These are phyloP conservation scores for Musa balbisiana DNA, from an alignment of 202 grass and related monocot species.

Conservation along the genomic window DNA sequence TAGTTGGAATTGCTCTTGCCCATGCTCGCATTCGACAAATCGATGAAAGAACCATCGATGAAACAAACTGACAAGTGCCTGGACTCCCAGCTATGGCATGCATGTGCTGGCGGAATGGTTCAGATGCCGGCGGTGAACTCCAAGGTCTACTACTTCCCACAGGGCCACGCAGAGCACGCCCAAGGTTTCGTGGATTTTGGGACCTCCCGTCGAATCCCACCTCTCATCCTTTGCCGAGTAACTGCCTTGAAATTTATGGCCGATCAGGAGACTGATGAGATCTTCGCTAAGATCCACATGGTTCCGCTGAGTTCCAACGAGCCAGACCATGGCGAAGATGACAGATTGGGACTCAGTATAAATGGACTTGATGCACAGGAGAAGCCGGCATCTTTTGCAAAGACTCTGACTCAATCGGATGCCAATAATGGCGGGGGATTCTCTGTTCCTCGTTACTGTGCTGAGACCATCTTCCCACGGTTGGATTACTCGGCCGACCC, in stretches of 20 bases:
- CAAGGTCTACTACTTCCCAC: conserved; percentile 95
- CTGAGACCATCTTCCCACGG: conserved; percentile 95
- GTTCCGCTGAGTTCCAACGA: conserved; percentile 45
- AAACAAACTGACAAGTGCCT: conserved; percentile 44
- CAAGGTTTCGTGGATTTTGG: conserved; percentile 30
- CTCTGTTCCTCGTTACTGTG: conserved; percentile 98
- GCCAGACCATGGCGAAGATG: conserved; percentile 28
- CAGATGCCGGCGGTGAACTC: conserved; percentile 74
- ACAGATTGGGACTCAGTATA: conserved; percentile 20
- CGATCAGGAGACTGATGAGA: conserved; percentile 94
- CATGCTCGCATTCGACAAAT: conserved; percentile 88
- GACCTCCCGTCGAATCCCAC: conserved; percentile 32
- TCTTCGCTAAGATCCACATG: conserved; percentile 83
- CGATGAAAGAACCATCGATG: conserved; percentile 43
- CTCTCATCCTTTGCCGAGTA: conserved; percentile 67
- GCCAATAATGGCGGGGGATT: conserved; percentile 97
- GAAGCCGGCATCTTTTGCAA: conserved; percentile 86
- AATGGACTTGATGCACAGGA: conserved; percentile 24
- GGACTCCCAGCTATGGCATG: conserved; percentile 94
- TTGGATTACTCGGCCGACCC: conserved; percentile 93
- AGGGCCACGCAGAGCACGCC: conserved; percentile 93
- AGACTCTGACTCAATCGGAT: conserved; percentile 99
- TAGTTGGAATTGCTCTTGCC: conserved; percentile 2
- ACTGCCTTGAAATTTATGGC: conserved; percentile 67
- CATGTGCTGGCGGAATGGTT: conserved; percentile 93